Base-by-base conservation (phyloP, 129 eudicot species). In the Solidago caesia region DNA sequence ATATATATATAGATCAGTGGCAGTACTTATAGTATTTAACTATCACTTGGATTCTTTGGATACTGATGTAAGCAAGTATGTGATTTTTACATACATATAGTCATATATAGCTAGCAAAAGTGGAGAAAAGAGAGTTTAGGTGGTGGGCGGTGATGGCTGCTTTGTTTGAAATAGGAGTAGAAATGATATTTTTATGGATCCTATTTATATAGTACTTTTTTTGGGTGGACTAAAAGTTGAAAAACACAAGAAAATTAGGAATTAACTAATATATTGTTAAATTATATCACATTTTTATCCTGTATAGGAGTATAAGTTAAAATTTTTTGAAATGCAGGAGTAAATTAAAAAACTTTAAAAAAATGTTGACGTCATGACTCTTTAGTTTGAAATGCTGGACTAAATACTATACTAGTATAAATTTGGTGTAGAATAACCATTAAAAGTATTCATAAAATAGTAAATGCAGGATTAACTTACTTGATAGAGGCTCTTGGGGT, bases 141-240 rank as follows among this genome's bases (percentile, higher is more conserved):
- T 61, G 55, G 70, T 77, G 74, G 81, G 64, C 33, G 51, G 64
- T 11, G 81, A 64, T 61, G 70, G 76, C 76, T 77, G 44, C 27
- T 67, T 11, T 45, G 59, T 67, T 66, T 75, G 62, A 68, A 47
- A 77, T 29, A 59, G 21, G 15, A 76, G n/a, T 8, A 56, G 58
- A 51, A 55, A 77, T 46, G 62, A 66, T 41, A 68, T 76, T 49
- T 57, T 72, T 27, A 58, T 21, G 21, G 21, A 21, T 21, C 21
- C 21, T 21, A 21, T 21, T 21, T 21, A 21, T 21, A 21, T 72
- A 57, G 25, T 72, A 8, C 8, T 55, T 25, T 67, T 67, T 25
- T 74, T 67, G 10, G 60, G 57, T 21, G 44, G 57, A 65, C 27
- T 47, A 5, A 39, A 52, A 48, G 46, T 27, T 27, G n/a, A 4